phyloP scores from a whole-genome alignment of 1,139 yeast genomes.

The Saccharomycopsis hybrid region DNA sequence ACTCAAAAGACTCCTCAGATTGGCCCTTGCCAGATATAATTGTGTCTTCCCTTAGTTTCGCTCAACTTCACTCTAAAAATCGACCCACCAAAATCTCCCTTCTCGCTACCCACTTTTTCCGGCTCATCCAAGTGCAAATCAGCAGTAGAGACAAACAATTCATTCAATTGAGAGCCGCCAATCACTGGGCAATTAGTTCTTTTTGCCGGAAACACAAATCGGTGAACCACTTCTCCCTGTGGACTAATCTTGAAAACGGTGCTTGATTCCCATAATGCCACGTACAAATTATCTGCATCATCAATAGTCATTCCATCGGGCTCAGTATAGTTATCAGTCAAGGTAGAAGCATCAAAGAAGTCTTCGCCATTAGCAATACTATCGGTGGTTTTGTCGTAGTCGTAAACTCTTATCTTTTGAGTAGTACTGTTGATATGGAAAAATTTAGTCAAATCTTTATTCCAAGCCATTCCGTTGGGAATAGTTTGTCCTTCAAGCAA shows the following conservation, averaged over 20 bases:
- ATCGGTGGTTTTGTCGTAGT: constrained; percentile 46
- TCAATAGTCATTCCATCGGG: constrained; percentile 82
- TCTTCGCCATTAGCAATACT: constrained; percentile 38
- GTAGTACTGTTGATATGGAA: constrained; percentile 71
- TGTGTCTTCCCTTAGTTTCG: constrained; percentile 25
- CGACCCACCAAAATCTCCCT: constrained; percentile 56
- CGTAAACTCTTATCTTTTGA: constrained; percentile 53
- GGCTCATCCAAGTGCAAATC: constrained; percentile 39
- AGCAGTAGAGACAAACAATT: constrained; percentile 65
- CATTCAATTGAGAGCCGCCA: constrained; percentile 56
- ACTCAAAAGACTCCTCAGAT: background rate
- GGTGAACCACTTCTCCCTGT: constrained; percentile 46
- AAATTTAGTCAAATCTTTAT: constrained; percentile 41
- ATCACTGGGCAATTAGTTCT: constrained; percentile 64
- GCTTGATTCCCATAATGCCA: constrained; percentile 61
- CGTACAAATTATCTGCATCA: constrained; percentile 53
- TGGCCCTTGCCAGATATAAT: constrained; percentile 8
- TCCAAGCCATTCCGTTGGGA: constrained; percentile 80
- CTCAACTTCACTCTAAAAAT: constrained; percentile 35
- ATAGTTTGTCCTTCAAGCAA: constrained; percentile 39
- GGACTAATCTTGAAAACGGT: constrained; percentile 47
- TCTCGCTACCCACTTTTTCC: constrained; percentile 31
- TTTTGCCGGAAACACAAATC: constrained; percentile 52
- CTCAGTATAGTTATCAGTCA: constrained; percentile 29
- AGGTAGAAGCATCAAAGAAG: constrained; percentile 38